Evolutionary conservation across 73 alveolate genomes (phyloP).

Genomic region (Paramecium bursaria): DNA sequence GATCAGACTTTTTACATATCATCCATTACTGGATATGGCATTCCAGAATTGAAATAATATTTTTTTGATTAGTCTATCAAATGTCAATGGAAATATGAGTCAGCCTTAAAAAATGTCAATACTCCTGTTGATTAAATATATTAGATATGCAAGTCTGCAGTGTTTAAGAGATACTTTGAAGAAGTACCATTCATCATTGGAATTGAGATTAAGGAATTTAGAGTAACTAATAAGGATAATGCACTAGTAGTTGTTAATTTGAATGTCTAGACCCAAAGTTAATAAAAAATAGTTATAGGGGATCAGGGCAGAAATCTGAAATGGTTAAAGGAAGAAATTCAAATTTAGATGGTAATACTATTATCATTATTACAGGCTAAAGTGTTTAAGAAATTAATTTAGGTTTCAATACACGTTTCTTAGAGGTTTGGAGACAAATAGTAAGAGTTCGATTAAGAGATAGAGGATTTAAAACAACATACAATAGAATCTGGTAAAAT

Average conservation of each 20-base stretch:
- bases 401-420: background rate
- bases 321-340: constrained; percentile 48
- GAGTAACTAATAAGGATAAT: constrained; percentile 33
- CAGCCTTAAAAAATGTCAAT: background rate
- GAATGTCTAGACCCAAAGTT: constrained; percentile 45
- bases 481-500: background rate
- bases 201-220: constrained; percentile 39
- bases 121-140: constrained; percentile 63
- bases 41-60: constrained; percentile 49
- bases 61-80: constrained; percentile 39
- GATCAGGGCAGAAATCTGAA: constrained; percentile 60
- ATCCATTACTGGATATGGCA: constrained; percentile 63
- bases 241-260: constrained; percentile 37
- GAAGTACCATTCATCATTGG: constrained; percentile 64
- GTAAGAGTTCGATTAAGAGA: constrained; percentile 17
- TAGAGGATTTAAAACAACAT: constrained; percentile 31
- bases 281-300: constrained; percentile 62
- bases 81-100: constrained; percentile 58
- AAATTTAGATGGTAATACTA: constrained; percentile 16
- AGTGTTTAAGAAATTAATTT: background rate
- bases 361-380: too few species aligned
- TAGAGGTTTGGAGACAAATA: constrained; percentile 11
- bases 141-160: constrained; percentile 54
- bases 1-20: constrained; percentile 66
- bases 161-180: constrained; percentile 62